Evolutionary conservation across 257 asterid genomes (phyloP), one percentile per base, ranked within the genome.

Genomic region (Solanum paucissectum): DNA sequence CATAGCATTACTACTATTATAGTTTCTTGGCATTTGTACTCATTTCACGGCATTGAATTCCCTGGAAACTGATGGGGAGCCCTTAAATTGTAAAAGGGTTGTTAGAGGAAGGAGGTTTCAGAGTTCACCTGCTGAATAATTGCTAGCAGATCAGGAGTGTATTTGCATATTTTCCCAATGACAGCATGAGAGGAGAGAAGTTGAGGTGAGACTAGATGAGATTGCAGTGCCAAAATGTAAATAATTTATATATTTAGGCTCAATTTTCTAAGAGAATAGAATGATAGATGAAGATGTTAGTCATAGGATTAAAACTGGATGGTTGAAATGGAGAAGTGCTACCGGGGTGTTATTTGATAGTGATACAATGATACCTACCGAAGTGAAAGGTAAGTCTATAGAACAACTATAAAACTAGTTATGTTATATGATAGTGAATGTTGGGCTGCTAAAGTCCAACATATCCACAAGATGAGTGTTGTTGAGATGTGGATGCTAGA

Each of bases 131-230:
- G 36, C 60, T 40, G 83, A 40, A 42, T 38, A 77, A 77, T 25
- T 77, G 62, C n/a, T 8, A 25, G 62, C 62, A n/a, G n/a, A 42
- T 77, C n/a, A 77, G 60, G 83, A 76, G 36, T 76, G 83, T 25
- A 76, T 38, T 74, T 76, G 60, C 58, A 38, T 76, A 23, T 76
- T 76, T 76, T 76, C 34, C 83, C 34, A 40, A 25, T n/a, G 58
- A 9, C 14, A 9, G 32, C 69, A 62, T 62, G 69, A 62, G 69
- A 60, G 69, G 32, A 62, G 14, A 62, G 32, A 62, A 62, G 32
- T 62, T 62, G 32, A 62, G 69, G 69, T 62, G 69, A 62, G 29
- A 62, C 32, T 23, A 62, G 32, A 62, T 62, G 32, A 0, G 69
- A 62, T 62, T 62, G 69, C 69, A 23, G 32, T 62, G 32, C 29